Evolutionary conservation across 352 stramenopile species (phyloP).

Genomic region (Pythium dissimile): DNA sequence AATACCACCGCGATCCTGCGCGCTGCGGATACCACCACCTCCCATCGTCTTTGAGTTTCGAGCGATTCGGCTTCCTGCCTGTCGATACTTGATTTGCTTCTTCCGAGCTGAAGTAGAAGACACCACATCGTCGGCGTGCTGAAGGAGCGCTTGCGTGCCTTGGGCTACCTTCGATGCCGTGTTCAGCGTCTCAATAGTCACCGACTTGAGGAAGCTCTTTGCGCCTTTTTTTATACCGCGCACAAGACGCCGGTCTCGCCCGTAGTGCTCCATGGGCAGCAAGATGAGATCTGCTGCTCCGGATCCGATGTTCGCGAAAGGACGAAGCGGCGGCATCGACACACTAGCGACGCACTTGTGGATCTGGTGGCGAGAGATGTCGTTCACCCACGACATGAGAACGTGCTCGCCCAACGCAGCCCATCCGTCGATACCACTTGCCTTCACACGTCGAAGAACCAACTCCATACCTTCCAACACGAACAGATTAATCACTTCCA

Average conservation of each 20-base stretch:
- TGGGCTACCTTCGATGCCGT: conserved; percentile 81
- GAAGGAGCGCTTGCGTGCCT: conserved; percentile 74
- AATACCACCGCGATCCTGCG: conserved; percentile 71
- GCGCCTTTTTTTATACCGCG: conserved; percentile 82
- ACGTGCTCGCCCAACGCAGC: conserved; percentile 63
- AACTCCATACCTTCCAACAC: conserved; percentile 88
- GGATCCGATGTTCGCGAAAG: conserved; percentile 85
- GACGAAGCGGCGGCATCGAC: conserved; percentile 78
- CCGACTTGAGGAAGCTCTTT: conserved; percentile 84
- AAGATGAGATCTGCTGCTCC: conserved; percentile 83
- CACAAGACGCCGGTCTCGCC: conserved; percentile 75
- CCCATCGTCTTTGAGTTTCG: conserved; percentile 79
- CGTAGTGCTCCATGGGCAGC: conserved; percentile 84
- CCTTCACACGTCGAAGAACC: conserved; percentile 78
- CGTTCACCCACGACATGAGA: conserved; percentile 83
- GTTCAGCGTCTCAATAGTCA: conserved; percentile 87
- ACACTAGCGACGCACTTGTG: conserved; percentile 89
- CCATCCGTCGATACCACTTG: conserved; percentile 81
- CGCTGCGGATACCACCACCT: conserved; percentile 70
- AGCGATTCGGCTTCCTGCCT: conserved; percentile 71
- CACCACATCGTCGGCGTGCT: conserved; percentile 83
- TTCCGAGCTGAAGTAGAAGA: conserved; percentile 61
- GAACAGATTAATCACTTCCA: conserved; percentile 89
- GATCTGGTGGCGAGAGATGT: conserved; percentile 86
- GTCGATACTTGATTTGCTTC: conserved; percentile 75